A percentile compares a stretch with the other conserved stretches of the same genome.
phyloP scores from a whole-genome alignment of 2,329 filamentous ascomycete genomes.

The Fusarium falciforme region DNA sequence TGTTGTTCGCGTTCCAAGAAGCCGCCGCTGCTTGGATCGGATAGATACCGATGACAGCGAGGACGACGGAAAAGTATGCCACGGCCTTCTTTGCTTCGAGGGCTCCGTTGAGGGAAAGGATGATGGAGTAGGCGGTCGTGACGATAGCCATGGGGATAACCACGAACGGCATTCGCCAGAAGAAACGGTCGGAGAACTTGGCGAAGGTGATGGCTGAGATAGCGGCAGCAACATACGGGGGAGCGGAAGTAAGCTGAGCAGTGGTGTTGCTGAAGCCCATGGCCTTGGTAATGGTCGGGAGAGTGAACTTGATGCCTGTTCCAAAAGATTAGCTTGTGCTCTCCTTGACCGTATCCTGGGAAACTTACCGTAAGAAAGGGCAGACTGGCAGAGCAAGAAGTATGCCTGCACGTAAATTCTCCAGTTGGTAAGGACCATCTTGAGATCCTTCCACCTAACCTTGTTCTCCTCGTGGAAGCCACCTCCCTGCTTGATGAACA shows the following conservation, averaged over 20 bases:
- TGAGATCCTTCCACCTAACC: slow-evolving; percentile 40
- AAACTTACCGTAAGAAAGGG: slow-evolving; percentile 40
- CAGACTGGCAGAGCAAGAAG: slow-evolving; percentile 43
- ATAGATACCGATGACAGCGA: slow-evolving; percentile 38
- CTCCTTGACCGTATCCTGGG: rapidly evolving
- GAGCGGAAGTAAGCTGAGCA: slow-evolving; percentile 61
- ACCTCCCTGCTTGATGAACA: slow-evolving; percentile 49
- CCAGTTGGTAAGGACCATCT: slow-evolving; percentile 46
- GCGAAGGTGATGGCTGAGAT: slow-evolving; percentile 72
- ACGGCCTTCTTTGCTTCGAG: slow-evolving; percentile 35
- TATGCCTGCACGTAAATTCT: slow-evolving; percentile 46
- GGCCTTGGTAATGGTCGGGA: slow-evolving; percentile 39
- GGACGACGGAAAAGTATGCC: slow-evolving; percentile 33
- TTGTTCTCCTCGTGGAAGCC: slow-evolving; percentile 36
- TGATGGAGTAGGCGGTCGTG: slow-evolving; percentile 33
- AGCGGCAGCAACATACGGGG: slow-evolving; percentile 70
- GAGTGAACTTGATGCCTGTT: slow-evolving; percentile 42
- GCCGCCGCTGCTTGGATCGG: slow-evolving; percentile 38
- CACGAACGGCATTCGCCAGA: slow-evolving; percentile 42
- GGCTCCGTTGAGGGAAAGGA: slow-evolving; percentile 33
- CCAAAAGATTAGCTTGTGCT: background rate
- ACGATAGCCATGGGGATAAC: slow-evolving; percentile 35
- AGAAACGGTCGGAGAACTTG: slow-evolving; percentile 73
- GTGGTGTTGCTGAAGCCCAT: slow-evolving; percentile 44
- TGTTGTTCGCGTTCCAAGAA: slow-evolving; percentile 41